These are phyloP conservation scores for Pseudogymnoascus sp. DNA, from an alignment of 2,329 filamentous ascomycete species.

Conservation along the genomic window DNA sequence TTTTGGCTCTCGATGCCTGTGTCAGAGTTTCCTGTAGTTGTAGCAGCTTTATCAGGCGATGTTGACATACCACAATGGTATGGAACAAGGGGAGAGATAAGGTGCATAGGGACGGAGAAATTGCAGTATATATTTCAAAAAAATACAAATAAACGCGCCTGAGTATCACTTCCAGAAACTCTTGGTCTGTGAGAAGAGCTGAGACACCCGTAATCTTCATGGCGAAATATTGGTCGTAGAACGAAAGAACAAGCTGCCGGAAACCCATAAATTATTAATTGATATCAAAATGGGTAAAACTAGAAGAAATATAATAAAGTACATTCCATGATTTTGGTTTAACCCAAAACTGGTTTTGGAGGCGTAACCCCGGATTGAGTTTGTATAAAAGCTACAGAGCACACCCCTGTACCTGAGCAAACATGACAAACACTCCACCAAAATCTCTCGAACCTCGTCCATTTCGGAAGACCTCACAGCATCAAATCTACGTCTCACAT, in stretches of 20 bases:
- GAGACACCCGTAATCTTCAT: neutral
- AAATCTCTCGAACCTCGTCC: constrained; percentile 4
- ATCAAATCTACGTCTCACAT: neutral
- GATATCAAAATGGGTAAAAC: neutral
- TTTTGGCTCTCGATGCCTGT: neutral
- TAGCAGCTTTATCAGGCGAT: neutral
- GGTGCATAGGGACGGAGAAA: neutral
- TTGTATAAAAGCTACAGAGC: neutral
- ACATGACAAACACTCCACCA: constrained; percentile 9
- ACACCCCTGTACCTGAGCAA: neutral
- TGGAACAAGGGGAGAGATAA: neutral
- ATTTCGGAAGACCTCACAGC: neutral
- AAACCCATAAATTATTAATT: neutral
- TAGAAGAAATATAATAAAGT: neutral
- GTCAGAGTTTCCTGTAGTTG: neutral
- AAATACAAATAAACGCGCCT: neutral
- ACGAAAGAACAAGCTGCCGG: neutral
- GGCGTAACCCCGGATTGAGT: neutral
- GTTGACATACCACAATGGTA: neutral
- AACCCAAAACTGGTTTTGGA: neutral
- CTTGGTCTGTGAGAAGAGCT: neutral
- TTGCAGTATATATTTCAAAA: neutral
- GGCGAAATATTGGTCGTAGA: neutral
- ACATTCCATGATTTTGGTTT: neutral
- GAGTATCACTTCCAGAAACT: neutral